phyloP scores from a whole-genome alignment of 306 rosid genomes.

The Trichosanthes truncata region DNA sequence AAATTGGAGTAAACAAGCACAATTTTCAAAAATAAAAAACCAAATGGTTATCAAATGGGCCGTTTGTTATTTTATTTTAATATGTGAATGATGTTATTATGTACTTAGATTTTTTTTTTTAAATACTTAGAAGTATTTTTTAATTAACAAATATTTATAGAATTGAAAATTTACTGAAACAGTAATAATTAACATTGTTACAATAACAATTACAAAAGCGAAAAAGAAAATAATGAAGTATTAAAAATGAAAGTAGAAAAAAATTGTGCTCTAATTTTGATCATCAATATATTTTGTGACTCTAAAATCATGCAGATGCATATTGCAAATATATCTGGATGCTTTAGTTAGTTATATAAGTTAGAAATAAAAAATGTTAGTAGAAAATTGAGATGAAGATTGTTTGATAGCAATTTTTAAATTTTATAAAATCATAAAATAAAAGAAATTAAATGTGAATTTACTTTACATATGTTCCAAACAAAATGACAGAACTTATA shows the following conservation, averaged over 20 bases:
- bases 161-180: background rate
- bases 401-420: background rate
- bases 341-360: background rate
- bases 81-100: background rate
- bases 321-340: background rate
- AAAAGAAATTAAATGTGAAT: background rate
- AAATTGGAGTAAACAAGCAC: too few species aligned
- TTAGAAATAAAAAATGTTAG: background rate
- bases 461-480: background rate
- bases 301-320: background rate
- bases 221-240: background rate
- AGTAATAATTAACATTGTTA: background rate
- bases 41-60: too few species aligned
- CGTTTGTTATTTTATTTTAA: background rate
- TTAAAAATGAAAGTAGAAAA: background rate
- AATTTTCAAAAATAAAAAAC: too few species aligned
- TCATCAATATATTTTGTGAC: background rate
- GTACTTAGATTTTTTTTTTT: background rate
- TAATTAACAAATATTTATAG: background rate
- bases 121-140: too few species aligned
- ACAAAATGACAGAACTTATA: background rate
- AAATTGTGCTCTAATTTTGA: background rate
- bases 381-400: background rate
- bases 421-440: background rate
- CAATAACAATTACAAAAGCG: background rate